Conservation (phyloP, 441 rosid genomes). For the Omphalea diandra region DNA sequence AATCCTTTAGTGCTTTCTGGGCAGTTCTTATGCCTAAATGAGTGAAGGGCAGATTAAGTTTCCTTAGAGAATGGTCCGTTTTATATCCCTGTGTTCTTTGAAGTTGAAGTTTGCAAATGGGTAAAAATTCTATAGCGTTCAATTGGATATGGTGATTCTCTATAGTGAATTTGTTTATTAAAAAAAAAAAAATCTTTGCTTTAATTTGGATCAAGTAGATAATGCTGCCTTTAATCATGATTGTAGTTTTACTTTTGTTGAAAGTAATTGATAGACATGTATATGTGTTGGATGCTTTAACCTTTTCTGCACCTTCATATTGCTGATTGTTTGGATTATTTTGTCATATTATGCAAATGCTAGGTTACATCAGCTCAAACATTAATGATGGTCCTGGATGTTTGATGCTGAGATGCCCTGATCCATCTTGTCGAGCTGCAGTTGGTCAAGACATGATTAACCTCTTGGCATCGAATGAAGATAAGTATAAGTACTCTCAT, state of each 20-base stretch:
- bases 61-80: neutral
- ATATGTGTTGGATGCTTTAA: neutral
- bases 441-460: slow-evolving; percentile 26
- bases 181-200: neutral
- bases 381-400: slow-evolving; percentile 31
- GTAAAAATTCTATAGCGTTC: neutral
- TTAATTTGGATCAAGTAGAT: neutral
- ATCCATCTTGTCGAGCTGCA: slow-evolving; percentile 24
- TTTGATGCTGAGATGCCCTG: slow-evolving; percentile 30
- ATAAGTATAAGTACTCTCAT: slow-evolving; percentile 16
- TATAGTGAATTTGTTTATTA: neutral
- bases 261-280: slow-evolving; percentile 14
- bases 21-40: neutral
- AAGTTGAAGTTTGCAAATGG: slow-evolving; percentile 8
- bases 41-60: neutral
- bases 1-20: neutral
- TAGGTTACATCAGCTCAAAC: slow-evolving; percentile 72
- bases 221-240: neutral
- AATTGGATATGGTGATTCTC: neutral
- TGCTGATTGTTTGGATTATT: neutral
- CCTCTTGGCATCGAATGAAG: slow-evolving; percentile 1
- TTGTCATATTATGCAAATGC: slow-evolving; percentile 7
- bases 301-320: neutral
- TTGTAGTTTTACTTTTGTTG: neutral
- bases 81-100: neutral